Base-by-base conservation (phyloP, 371 early-diverging fungal species). In the Haplosporangium sp. region DNA sequence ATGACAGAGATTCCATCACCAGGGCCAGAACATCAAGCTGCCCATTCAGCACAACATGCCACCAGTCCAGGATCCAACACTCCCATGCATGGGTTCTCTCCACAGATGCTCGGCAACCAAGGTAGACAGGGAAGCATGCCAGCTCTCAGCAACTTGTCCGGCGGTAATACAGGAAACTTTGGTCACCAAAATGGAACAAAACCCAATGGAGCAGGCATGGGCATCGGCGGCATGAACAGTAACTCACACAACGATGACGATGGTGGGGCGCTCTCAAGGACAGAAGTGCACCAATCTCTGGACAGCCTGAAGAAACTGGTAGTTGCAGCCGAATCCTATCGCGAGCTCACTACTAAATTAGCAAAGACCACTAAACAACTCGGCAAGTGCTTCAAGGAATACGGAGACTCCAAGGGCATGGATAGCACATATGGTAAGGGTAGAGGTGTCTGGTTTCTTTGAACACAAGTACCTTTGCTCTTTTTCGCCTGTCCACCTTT, bases 281-380 rank as follows among this genome's bases (percentile, higher is more conserved):
- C 55, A 4, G 80, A 79, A 18, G 65, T 73, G 0, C 80, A 79
- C 47, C 62, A 69, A n/a, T 73, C 80, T 3, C 52, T 79, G 5
- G 80, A 79, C 8, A 69, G 55, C 13, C 56, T 79, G 9, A 79
- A 79, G 41, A 73, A 73, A 41, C 63, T 79, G 13, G 69, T 79
- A 21, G 69, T 73, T 20, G 80, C 80, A 0, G 69, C 69, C 9
- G 80, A 79, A 42, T 69, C 80, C 13, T 79, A 79, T 50, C 51
- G 80, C 18, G 80, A 79, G 29, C 46, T 79, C 37, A 56, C 80
- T 7, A 23, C 69, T 12, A 73, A 72, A 48, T 56, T 79, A 5
- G 73, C 73, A 12, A 79, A 79, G 63, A 73, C 80, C 1, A 73
- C 80, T 3, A 79, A 79, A 63, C 80, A 79, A 38, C 43, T 79